phyloP scores from a whole-genome alignment of 2,329 filamentous ascomycete genomes.

The Aspergillus costaricaensis region DNA sequence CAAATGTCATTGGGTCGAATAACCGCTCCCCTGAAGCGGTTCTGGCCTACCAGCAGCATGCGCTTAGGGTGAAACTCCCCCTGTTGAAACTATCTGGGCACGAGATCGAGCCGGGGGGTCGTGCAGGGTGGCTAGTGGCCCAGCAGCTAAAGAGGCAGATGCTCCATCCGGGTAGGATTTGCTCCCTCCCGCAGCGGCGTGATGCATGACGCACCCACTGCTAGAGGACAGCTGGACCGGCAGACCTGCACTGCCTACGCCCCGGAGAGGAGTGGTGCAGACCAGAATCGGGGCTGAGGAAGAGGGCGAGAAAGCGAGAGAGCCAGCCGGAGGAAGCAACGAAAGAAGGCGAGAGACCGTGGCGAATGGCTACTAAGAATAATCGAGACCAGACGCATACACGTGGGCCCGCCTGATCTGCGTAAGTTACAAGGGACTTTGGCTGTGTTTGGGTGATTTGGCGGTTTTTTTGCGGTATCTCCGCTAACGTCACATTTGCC shows the following conservation, averaged over 20 bases:
- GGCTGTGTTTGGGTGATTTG: not conserved
- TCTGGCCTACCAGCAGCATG: not conserved
- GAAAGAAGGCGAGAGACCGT: conserved; percentile 5
- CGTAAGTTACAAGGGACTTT: not conserved
- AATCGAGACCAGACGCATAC: conserved; percentile 2
- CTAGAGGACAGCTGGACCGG: conserved; percentile 1
- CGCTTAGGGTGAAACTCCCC: not conserved
- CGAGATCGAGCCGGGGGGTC: not conserved
- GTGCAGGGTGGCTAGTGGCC: conserved; percentile 1
- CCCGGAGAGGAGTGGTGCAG: not conserved
- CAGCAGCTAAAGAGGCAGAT: not conserved
- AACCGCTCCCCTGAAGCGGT: not conserved
- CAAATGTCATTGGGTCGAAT: not conserved
- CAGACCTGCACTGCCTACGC: not conserved
- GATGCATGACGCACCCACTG: not conserved
- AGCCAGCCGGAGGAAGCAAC: not conserved
- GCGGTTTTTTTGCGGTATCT: not conserved
- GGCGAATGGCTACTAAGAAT: conserved; percentile 14
- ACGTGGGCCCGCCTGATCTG: not conserved
- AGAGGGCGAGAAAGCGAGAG: not conserved
- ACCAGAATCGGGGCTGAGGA: not conserved
- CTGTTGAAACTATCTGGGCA: not conserved
- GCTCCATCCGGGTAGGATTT: not conserved
- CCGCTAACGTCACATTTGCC: not conserved
- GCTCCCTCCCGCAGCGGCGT: not conserved